Evolutionary conservation across 768 basidiomycete species (phyloP).

Genomic region (Rhodotorula sphaerocarpa): DNA sequence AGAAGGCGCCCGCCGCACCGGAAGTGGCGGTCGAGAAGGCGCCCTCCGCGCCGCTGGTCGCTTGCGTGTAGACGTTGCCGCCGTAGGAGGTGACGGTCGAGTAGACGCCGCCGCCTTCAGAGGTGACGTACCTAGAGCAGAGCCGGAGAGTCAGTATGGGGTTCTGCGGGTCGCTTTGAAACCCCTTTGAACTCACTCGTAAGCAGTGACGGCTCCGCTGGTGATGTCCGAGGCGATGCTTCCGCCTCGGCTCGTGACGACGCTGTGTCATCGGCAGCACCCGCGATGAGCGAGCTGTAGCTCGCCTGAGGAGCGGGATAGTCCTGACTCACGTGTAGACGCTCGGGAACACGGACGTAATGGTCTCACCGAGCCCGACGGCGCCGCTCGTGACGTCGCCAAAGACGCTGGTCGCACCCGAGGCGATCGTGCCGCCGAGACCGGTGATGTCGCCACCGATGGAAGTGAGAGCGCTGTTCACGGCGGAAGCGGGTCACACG

Average conservation of each 20-base stretch:
- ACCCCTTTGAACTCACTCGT: too few species aligned
- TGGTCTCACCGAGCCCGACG: not conserved
- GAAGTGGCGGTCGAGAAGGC: not conserved
- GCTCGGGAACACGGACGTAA: not conserved
- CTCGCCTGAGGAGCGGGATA: too few species aligned
- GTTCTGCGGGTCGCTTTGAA: too few species aligned
- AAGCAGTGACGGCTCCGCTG: not conserved
- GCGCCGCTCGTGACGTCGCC: conserved; percentile 7
- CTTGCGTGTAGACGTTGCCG: not conserved
- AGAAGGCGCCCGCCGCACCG: not conserved
- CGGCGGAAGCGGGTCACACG: not conserved
- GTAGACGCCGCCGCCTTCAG: conserved; percentile 1
- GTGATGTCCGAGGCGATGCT: conserved; percentile 9
- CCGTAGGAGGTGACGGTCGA: not conserved
- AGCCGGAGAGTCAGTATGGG: too few species aligned
- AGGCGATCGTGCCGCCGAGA: not conserved
- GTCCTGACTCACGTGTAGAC: conserved; percentile 16
- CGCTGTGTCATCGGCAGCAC: not conserved
- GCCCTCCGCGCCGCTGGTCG: not conserved
- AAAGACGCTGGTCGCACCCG: conserved; percentile 5
- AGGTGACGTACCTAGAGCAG: not conserved
- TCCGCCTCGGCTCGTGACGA: conserved; percentile 3
- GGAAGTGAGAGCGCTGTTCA: conserved; percentile 4
- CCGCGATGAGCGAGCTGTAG: not conserved
- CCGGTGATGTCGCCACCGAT: conserved; percentile 1